Percentiles rank a stretch among this genome's conserved stretches.
phyloP scores from a whole-genome alignment of 495 filamentous ascomycete genomes.

The Penicillium odoratum region DNA sequence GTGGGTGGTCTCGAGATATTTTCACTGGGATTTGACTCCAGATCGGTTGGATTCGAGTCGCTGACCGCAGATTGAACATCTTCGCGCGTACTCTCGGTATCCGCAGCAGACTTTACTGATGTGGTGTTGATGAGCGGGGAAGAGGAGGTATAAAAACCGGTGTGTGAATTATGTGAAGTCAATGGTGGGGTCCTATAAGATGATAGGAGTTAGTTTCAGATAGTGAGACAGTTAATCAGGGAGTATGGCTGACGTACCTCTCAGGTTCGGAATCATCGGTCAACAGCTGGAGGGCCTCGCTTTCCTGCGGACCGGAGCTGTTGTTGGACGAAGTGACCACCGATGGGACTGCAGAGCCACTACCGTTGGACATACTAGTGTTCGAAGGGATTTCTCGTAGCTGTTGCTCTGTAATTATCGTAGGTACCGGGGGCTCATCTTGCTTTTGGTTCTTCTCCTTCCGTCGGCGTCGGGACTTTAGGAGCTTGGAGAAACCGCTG shows the following conservation, averaged over 20 bases:
- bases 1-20: conserved; percentile 22
- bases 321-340: conserved; percentile 31
- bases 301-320: conserved; percentile 20
- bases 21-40: conserved; percentile 27
- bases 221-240: conserved; percentile 1
- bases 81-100: conserved; percentile 18
- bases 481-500: conserved; percentile 54
- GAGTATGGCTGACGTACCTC: conserved; percentile 52
- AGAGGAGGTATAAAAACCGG: conserved; percentile 77
- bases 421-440: conserved; percentile 30
- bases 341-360: conserved; percentile 14
- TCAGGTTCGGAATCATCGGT: conserved; percentile 72
- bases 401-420: conserved; percentile 21
- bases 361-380: conserved; percentile 30
- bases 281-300: conserved; percentile 54
- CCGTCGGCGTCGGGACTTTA: conserved; percentile 47
- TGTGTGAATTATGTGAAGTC: conserved; percentile 72
- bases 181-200: conserved; percentile 57
- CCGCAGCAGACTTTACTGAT: conserved; percentile 39
- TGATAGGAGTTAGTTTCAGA: conserved; percentile 21
- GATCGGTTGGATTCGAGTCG: conserved; percentile 27
- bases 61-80: conserved; percentile 36
- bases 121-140: conserved; percentile 72
- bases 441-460: conserved; percentile 43
- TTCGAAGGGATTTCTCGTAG: conserved; percentile 26